Evolutionary conservation across 139 green algal genomes (phyloP), one percentile per base, ranked within the genome.

Genomic region (Chlorella sp.): DNA sequence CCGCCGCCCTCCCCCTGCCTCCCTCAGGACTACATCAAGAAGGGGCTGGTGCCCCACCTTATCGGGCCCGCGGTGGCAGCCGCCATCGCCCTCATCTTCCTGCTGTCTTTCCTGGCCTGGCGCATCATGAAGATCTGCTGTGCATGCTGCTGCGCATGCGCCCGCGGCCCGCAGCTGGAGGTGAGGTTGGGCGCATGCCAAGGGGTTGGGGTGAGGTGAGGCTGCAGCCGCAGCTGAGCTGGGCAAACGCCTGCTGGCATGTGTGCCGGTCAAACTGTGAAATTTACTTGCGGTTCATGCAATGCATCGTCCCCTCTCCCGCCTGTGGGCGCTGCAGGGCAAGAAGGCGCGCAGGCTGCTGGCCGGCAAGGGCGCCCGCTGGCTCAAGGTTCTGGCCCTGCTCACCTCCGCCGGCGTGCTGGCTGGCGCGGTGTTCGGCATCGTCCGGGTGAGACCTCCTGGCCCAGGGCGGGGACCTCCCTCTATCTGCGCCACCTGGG

Each of bases 121-220:
- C 76, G 76, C 23, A 25, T 82, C 6, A 26, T 82, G 60, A 82
- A 41, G 57, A 69, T 34, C 64, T 39, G 64, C 13, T 82, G 76
- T 60, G 71, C 60, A 60, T 30, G 60, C 36, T 82, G 36, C 76
- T 82, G 76, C 76, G 76, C 38, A 38, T 81, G 74, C 56, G 74
- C 69, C 30, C 74, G 56, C 32, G 74, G 74, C 23, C 26, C 63
- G 60, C 38, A 32, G 36, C 57, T 60, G 51, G 12, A 60, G 51
- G 51, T 55, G 44, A 7, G 44, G 7, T 11, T 55, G 44, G 44
- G 7, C 44, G 44, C 44, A 55, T 17, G 44, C 44, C 7, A 7
- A 11, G 7, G 44, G 7, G 44, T 55, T 55, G 44, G 7, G 44
- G 44, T 11, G 7, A 55, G 7, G 44, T 11, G 44, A 11, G 44